Base-by-base conservation (phyloP, 169 alveolate species). In the Eimeria necatrix region DNA sequence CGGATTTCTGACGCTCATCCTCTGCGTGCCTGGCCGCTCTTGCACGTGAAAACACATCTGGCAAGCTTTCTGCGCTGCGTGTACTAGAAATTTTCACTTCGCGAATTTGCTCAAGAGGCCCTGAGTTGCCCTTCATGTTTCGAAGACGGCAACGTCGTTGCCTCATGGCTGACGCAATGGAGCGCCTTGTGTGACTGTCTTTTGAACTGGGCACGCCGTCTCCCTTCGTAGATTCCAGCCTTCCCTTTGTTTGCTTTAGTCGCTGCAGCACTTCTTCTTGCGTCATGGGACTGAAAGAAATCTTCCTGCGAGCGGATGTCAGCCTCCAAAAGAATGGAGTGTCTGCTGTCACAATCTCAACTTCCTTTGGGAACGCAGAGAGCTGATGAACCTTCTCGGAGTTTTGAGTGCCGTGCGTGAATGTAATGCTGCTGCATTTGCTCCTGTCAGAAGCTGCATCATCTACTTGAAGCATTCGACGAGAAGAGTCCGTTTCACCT, bases 221-320 rank as follows among this genome's bases (percentile, higher is more conserved):
- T n/a, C 10, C 26, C 71, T 91, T 74, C 84, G 68, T 71, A 18
- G 81, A 81, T 70, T 91, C 59, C 60, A 91, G 74, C 84, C 76
- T 91, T 46, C 61, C 95, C 91, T 91, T 83, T 81, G 95, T 84
- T 20, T 64, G 83, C 71, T 91, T 52, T 52, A 91, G 95, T 78
- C 74, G 86, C 95, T 74, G 83, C 91, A 91, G 76, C 71, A 91
- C 95, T 64, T 91, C 95, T 64, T 74, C 84, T 48, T 91, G 95
- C 20, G 91, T 76, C 95, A 91, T 81, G 48, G 87, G 76, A 52
- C 76, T 81, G 91, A 91, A 78, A 20, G 91, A 76, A 9, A 91
- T 91, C 84, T 76, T 74, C 49, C 95, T 53, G 68, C 95, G 78
- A 0, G 95, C 95, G 16, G 95, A 91, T 56, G 95, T 91, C 49